Evolutionary conservation across 192 early-diverging fungal species (phyloP).

Genomic region (Thamnidium elegans): DNA sequence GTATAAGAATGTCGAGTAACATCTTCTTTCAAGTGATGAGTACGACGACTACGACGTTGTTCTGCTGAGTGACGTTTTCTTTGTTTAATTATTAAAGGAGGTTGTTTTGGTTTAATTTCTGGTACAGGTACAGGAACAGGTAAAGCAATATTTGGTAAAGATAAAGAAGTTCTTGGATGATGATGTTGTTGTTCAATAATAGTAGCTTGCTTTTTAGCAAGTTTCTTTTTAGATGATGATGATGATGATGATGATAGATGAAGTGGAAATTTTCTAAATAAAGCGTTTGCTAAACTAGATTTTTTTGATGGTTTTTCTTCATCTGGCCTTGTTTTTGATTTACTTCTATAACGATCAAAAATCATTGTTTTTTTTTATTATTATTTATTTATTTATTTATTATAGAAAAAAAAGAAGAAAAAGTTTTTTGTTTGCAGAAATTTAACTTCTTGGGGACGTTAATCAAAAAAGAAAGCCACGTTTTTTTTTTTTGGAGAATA

Average conservation of each 20-base stretch:
- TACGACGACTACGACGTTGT: neutral
- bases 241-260: slow-evolving; percentile 7
- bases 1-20: slow-evolving; percentile 45
- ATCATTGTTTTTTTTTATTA: slow-evolving; percentile 2
- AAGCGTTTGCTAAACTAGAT: slow-evolving; percentile 10
- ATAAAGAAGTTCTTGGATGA: neutral
- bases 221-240: neutral
- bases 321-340: slow-evolving; percentile 8
- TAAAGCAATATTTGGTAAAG: slow-evolving; percentile 6
- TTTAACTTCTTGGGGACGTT: neutral
- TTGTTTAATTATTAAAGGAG: slow-evolving; percentile 24
- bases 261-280: slow-evolving; percentile 10
- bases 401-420: neutral
- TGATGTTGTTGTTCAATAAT: slow-evolving; percentile 11
- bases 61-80: slow-evolving; percentile 20
- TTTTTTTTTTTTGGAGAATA: no score
- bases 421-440: neutral
- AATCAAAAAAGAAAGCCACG: no score
- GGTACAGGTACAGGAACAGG: slow-evolving; percentile 12
- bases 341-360: slow-evolving; percentile 18
- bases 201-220: slow-evolving; percentile 13
- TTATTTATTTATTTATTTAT: neutral
- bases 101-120: slow-evolving; percentile 9
- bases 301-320: slow-evolving; percentile 14
- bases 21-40: slow-evolving; percentile 23